Evolutionary conservation across 495 filamentous ascomycete species (phyloP).

Genomic region (Diplogelasinospora grovesii): DNA sequence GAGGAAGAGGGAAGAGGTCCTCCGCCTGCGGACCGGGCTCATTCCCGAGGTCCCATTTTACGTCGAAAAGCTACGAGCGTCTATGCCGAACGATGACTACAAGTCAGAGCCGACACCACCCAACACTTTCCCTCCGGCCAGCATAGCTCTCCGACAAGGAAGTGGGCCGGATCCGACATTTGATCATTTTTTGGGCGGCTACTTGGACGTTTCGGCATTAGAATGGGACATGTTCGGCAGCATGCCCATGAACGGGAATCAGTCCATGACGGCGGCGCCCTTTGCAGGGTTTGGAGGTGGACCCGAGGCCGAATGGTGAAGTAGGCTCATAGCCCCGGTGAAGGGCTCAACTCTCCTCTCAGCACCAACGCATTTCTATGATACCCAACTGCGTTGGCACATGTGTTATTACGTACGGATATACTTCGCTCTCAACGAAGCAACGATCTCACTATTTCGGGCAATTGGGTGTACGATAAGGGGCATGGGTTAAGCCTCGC

Average conservation of each 20-base stretch:
- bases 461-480: background rate
- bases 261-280: background rate
- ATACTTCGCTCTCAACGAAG: conserved; percentile 4
- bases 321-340: background rate
- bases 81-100: conserved; percentile 16
- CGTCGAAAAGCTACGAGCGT: conserved; percentile 23
- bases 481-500: no score
- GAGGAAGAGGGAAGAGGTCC: conserved; percentile 32
- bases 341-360: background rate
- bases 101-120: conserved; percentile 18
- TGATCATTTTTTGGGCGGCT: conserved; percentile 29
- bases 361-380: background rate
- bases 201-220: conserved; percentile 27
- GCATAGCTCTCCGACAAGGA: conserved; percentile 4
- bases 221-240: conserved; percentile 40
- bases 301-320: conserved; percentile 16
- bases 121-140: conserved; percentile 11
- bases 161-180: conserved; percentile 2
- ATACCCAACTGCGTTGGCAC: background rate
- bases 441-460: conserved; percentile 1
- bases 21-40: conserved; percentile 13
- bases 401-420: background rate
- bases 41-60: conserved; percentile 27
- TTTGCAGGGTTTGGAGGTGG: conserved; percentile 19
- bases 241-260: background rate